Conservation (phyloP, 768 basidiomycete species). For the Mrakia gelida region DNA sequence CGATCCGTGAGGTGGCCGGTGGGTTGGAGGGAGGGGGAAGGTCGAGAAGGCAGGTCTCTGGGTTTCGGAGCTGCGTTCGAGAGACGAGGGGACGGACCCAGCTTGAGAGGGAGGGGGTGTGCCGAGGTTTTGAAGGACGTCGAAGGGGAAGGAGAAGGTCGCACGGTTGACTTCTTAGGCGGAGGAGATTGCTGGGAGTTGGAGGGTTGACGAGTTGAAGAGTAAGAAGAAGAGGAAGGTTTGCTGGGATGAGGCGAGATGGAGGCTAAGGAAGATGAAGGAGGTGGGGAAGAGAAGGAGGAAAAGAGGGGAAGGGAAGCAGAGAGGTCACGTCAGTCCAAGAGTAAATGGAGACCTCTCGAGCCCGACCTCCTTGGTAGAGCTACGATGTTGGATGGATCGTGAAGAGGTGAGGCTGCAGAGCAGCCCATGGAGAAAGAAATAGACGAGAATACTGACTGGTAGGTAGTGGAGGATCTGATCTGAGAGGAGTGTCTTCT, state of each 20-base stretch:
- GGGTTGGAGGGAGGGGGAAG: background rate
- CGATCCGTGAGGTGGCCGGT: background rate
- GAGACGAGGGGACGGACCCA: background rate
- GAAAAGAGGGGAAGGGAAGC: background rate
- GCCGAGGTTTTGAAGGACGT: background rate
- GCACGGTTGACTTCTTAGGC: background rate
- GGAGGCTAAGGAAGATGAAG: background rate
- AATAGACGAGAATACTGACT: background rate
- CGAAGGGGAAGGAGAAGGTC: background rate
- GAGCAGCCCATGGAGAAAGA: too few relatives aligned
- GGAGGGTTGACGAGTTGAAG: background rate
- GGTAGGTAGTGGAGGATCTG: background rate
- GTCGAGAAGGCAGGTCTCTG: constrained; percentile 6
- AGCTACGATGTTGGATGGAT: too few relatives aligned
- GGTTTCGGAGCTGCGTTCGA: background rate
- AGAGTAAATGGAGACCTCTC: background rate
- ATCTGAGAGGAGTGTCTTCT: background rate
- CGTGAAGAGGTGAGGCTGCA: too few relatives aligned
- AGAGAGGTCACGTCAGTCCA: background rate
- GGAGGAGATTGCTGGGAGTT: background rate
- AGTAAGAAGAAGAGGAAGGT: background rate
- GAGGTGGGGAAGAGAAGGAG: background rate
- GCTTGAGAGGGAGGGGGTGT: background rate
- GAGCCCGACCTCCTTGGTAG: too few relatives aligned
- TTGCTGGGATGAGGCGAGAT: background rate